Evolutionary conservation across 768 basidiomycete genomes (phyloP).

Genomic region (Pleurotus giganteus): DNA sequence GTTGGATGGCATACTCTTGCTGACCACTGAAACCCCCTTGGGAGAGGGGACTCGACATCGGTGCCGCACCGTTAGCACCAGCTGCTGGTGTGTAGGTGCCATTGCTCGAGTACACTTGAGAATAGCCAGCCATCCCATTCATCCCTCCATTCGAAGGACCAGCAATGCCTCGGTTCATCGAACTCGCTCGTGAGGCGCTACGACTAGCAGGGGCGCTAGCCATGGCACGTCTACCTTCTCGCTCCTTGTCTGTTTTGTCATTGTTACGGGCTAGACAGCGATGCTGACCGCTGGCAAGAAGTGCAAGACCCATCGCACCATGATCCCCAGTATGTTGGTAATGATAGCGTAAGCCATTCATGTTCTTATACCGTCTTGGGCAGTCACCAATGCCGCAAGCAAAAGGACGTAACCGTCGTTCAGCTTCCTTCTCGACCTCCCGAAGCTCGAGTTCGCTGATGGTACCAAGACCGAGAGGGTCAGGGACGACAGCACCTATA

Average conservation of each 20-base stretch:
- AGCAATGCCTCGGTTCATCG: constrained; percentile 10
- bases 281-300: constrained; percentile 77
- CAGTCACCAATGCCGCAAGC: constrained; percentile 89
- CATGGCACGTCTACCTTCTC: constrained; percentile 12
- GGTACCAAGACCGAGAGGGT: constrained; percentile 35
- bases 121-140: constrained; percentile 4
- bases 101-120: constrained; percentile 2
- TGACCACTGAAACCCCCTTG: constrained; percentile 6
- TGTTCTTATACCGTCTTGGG: constrained; percentile 92
- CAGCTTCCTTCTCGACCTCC: constrained; percentile 82
- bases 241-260: constrained; percentile 1
- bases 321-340: constrained; percentile 97
- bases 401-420: constrained; percentile 78
- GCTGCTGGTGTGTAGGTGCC: not conserved
- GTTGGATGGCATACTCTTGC: constrained; percentile 7
- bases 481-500: not conserved
- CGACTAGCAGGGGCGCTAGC: constrained; percentile 10
- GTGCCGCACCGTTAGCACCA: not conserved
- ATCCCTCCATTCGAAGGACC: not conserved
- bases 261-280: constrained; percentile 36
- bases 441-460: constrained; percentile 63
- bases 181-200: constrained; percentile 7
- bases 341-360: constrained; percentile 96
- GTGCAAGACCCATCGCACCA: constrained; percentile 81
- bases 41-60: constrained; percentile 3